Conservation (phyloP, 23 red algal genomes). For the Gracilaria vermiculophylla region DNA sequence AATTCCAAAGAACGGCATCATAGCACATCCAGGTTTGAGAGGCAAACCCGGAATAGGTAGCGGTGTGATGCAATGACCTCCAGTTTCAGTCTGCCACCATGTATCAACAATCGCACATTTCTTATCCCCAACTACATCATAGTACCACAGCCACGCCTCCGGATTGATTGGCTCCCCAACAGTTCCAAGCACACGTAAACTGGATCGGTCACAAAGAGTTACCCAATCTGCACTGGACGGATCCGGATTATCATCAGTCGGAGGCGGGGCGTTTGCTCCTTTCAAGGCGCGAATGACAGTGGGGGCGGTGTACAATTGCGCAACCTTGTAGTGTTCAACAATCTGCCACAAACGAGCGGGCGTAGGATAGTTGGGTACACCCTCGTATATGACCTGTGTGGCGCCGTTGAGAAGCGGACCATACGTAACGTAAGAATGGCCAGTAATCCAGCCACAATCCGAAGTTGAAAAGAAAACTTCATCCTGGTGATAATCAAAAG, state of each 20-base stretch:
- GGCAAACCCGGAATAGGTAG: conserved; percentile 75
- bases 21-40: conserved; percentile 86
- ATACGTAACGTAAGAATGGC: conserved; percentile 96
- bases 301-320: conserved; percentile 94
- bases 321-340: conserved; percentile 79
- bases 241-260: background rate
- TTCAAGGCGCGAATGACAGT: conserved; percentile 95
- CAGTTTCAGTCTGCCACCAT: conserved; percentile 99
- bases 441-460: conserved; percentile 99
- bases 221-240: conserved; percentile 74
- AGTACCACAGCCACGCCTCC: conserved; percentile 97
- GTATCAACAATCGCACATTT: conserved; percentile 92
- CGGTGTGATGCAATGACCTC: conserved; percentile 86
- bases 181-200: conserved; percentile 83
- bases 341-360: conserved; percentile 93
- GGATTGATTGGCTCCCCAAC: conserved; percentile 99
- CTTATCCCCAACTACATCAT: conserved; percentile 81
- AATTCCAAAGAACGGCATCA: conserved; percentile 95
- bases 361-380: conserved; percentile 87
- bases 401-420: conserved; percentile 95
- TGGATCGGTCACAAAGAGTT: conserved; percentile 32
- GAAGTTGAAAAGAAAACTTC: conserved; percentile 98
- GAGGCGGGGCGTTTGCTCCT: conserved; percentile 41
- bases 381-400: conserved; percentile 95
- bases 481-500: conserved; percentile 87